phyloP scores from a whole-genome alignment of 2,329 filamentous ascomycete species.

The Diaporthe sp. region DNA sequence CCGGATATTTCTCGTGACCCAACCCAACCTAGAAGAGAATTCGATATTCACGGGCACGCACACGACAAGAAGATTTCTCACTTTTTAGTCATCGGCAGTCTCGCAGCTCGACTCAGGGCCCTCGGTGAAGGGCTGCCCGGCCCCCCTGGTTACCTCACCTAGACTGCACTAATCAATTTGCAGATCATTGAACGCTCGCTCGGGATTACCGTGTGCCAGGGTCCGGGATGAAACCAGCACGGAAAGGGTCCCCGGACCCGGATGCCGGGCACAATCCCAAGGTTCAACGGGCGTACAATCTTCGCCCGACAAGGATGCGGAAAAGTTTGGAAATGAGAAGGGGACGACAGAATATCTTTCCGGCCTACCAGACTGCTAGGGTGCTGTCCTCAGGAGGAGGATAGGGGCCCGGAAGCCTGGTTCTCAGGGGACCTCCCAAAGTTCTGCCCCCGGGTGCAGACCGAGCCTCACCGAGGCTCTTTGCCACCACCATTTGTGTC shows the following conservation, averaged over 20 bases:
- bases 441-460: background rate
- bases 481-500: background rate
- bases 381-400: background rate
- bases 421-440: background rate
- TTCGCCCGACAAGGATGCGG: constrained; percentile 18
- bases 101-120: constrained; percentile 1
- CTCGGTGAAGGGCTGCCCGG: background rate
- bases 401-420: constrained; percentile 7
- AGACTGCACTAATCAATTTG: background rate
- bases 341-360: background rate
- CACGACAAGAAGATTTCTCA: constrained; percentile 7
- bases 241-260: constrained; percentile 20
- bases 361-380: constrained; percentile 6
- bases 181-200: constrained; percentile 12
- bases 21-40: background rate
- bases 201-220: constrained; percentile 20
- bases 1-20: constrained; percentile 16
- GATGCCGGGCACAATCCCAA: constrained; percentile 14
- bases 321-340: constrained; percentile 34
- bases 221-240: constrained; percentile 17
- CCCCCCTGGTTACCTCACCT: constrained; percentile 5
- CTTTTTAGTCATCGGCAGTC: constrained; percentile 7
- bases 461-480: constrained; percentile 19
- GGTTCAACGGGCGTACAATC: constrained; percentile 21
- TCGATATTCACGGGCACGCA: constrained; percentile 4